Percentiles rank a stretch among this genome's conserved stretches.
These are phyloP conservation scores for Neopestalotiopsis rosae DNA, from an alignment of 2,329 filamentous ascomycete genomes.

Conservation along the genomic window DNA sequence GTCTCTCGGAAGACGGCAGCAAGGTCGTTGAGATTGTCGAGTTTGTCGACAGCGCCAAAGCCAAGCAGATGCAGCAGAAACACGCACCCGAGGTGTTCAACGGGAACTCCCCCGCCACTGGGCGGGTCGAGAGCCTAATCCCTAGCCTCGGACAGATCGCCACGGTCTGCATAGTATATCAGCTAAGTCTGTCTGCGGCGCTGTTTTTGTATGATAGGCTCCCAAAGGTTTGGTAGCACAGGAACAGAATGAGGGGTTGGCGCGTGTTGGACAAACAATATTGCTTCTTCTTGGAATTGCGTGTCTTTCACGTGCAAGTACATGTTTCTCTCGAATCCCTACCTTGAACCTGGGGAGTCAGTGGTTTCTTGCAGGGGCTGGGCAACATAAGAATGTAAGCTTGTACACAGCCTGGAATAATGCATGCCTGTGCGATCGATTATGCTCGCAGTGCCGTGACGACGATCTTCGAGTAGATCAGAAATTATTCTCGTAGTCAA, in stretches of 20 bases:
- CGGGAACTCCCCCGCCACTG: neutral
- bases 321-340: neutral
- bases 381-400: neutral
- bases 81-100: conserved; percentile 36
- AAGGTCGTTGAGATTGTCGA: conserved; percentile 37
- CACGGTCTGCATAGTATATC: conserved; percentile 10
- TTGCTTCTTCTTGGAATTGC: neutral
- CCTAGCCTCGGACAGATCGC: conserved; percentile 3
- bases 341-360: neutral
- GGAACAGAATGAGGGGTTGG: neutral
- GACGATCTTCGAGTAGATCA: no score
- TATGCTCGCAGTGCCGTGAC: no score
- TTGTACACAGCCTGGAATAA: neutral
- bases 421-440: no score
- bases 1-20: conserved; percentile 32
- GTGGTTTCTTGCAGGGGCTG: neutral
- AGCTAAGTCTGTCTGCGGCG: neutral
- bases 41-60: conserved; percentile 49
- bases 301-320: neutral
- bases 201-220: neutral
- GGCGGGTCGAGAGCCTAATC: neutral
- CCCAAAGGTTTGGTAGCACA: neutral
- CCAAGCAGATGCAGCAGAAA: conserved; percentile 39
- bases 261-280: neutral
- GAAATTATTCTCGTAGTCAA: no score